Evolutionary conservation across 352 stramenopile genomes (phyloP), one percentile per base, ranked within the genome.

Genomic region (Phytophthora capsici): DNA sequence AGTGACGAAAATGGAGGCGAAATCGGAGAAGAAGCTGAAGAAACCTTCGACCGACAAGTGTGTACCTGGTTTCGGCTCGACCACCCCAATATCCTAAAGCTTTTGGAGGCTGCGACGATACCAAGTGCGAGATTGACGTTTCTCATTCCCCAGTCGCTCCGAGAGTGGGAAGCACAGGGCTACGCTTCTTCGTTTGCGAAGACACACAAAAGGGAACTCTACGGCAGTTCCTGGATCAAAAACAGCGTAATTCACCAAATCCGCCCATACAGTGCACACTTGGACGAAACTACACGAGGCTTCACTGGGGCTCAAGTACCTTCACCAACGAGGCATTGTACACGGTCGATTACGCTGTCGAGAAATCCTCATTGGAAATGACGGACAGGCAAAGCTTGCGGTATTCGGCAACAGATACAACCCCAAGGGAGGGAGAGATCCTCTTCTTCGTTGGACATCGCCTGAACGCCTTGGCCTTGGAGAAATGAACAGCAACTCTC

Each of bases 201-300:
- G 20, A 57, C 8, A 12, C 50, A 4, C 34, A n/a, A 3, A 22
- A 43, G 13, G 49, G 40, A 36, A 71, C 36, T 3, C 20, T 66
- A 2, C 63, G 56, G 6, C 43, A 62, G 43, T 60, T 62, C 37
- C 51, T 62, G 5, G 19, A 47, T 9, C 28, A 52, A 17, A 6
- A 12, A 8, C 26, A 32, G 26, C 8, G 8, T 12, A 32, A 32
- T 32, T 6, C 26, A 32, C 12, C 26, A 32, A 32, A 32, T 32
- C 37, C 7, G 34, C 25, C 16, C 46, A 34, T 36, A 20, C 20
- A 38, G 47, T 57, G 0, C 13, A 47, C 14, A 53, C 45, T n/a
- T 70, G 47, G 59, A 57, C 51, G 6, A 69, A 63, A 25, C 47
- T 71, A n/a, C 54, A 61, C 34, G 46, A 66, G 13, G 47, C 56